These are phyloP conservation scores for Penicillium sp. DNA, from an alignment of 2,329 filamentous ascomycete species.

Conservation along the genomic window DNA sequence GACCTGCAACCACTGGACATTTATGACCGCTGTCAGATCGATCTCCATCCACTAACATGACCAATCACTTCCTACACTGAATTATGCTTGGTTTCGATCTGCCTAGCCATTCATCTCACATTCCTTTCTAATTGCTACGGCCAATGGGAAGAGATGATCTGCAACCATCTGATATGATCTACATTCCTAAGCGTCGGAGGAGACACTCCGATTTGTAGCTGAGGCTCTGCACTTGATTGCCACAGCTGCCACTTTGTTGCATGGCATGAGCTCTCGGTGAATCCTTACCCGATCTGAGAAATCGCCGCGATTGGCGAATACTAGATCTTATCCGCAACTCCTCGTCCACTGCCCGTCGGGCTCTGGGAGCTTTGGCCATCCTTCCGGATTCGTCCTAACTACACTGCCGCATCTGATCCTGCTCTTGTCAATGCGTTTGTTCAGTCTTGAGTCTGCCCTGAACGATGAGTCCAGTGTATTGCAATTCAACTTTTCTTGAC, in stretches of 20 bases:
- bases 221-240: neutral
- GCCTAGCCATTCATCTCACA: conserved; percentile 1
- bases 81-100: neutral
- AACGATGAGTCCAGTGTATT: neutral
- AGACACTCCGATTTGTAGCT: conserved; percentile 4
- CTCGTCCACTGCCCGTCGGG: neutral
- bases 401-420: neutral
- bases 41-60: neutral
- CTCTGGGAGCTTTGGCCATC: neutral
- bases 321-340: neutral
- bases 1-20: conserved; percentile 2
- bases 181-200: conserved; percentile 8
- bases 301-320: neutral
- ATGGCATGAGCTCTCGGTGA: neutral
- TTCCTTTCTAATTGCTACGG: conserved; percentile 1
- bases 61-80: neutral
- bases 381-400: neutral
- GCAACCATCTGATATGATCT: neutral
- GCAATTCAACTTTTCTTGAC: neutral
- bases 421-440: neutral
- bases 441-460: neutral
- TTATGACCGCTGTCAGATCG: neutral
- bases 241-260: neutral
- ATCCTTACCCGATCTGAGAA: neutral
- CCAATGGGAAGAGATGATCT: neutral